Percentiles rank a stretch among this genome's conserved stretches.
These are phyloP conservation scores for Triticum urartu DNA, from an alignment of 176 grass and related monocot species.

Conservation along the genomic window DNA sequence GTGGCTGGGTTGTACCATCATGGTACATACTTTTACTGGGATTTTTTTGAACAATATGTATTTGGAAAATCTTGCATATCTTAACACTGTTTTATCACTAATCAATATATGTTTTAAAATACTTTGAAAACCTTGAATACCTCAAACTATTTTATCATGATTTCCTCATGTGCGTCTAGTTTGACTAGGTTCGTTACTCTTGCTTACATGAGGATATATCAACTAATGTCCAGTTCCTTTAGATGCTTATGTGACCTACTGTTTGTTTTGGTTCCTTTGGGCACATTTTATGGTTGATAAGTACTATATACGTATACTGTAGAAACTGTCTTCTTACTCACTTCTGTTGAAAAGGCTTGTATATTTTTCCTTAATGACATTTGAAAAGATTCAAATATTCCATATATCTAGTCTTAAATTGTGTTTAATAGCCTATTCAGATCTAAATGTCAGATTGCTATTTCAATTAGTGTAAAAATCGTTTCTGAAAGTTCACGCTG, in stretches of 20 bases:
- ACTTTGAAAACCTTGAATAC: neutral
- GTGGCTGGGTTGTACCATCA: neutral
- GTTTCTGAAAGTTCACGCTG: neutral
- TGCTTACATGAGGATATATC: too few species aligned
- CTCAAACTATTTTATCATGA: neutral
- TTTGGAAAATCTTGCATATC: neutral
- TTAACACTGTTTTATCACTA: neutral
- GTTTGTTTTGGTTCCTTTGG: too few species aligned
- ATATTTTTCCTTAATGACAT: neutral
- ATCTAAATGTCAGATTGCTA: neutral
- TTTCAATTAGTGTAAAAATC: neutral
- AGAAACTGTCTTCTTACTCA: neutral
- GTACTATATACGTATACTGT: neutral
- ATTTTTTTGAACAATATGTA: neutral
- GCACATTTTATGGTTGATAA: too few species aligned
- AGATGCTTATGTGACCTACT: too few species aligned
- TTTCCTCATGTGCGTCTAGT: neutral
- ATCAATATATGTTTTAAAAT: neutral
- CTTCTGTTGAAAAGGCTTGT: neutral
- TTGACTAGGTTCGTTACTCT: neutral
- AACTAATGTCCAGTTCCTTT: too few species aligned
- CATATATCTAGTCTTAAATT: neutral
- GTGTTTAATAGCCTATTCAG: neutral
- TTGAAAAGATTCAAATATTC: neutral
- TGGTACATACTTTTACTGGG: neutral